Conservation (phyloP, 768 basidiomycete genomes). For the Pleurotus djamor region DNA sequence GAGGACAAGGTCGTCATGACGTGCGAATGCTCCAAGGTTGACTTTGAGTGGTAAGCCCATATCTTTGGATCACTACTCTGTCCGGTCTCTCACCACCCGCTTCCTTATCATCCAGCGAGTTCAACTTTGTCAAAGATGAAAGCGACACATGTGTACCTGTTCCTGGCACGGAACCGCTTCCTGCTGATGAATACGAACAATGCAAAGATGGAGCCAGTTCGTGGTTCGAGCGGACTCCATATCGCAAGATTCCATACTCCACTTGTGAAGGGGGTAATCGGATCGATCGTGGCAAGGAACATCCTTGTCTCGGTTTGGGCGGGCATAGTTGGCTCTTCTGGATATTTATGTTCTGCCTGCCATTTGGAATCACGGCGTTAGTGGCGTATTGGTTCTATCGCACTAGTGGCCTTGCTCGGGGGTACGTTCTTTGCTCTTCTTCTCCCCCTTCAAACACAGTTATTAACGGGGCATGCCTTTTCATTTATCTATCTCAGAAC, state of each 20-base stretch:
- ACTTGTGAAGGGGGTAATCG: conserved; percentile 78
- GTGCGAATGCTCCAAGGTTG: conserved; percentile 69
- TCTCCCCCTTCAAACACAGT: not conserved
- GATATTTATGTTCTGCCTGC: conserved; percentile 72
- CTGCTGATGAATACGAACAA: conserved; percentile 46
- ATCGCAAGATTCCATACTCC: conserved; percentile 89
- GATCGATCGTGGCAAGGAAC: conserved; percentile 71
- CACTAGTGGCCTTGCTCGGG: conserved; percentile 68
- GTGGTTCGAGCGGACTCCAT: conserved; percentile 94
- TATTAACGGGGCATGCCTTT: conserved; percentile 10
- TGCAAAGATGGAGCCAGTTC: conserved; percentile 65
- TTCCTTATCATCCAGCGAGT: conserved; percentile 64
- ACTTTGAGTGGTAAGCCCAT: conserved; percentile 89
- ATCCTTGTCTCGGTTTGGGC: conserved; percentile 80
- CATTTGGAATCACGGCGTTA: conserved; percentile 73
- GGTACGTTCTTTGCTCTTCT: conserved; percentile 44
- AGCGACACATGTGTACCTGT: conserved; percentile 78
- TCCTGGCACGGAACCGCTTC: conserved; percentile 61
- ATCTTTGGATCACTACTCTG: not conserved
- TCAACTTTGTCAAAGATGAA: conserved; percentile 77
- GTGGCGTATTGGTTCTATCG: conserved; percentile 83
- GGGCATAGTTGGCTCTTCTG: conserved; percentile 83
- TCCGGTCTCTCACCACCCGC: not conserved
- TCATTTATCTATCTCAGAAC: conserved; percentile 39
- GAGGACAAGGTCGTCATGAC: conserved; percentile 55